Percentiles rank a stretch among this genome's conserved stretches.
These are phyloP conservation scores for Alternaria consortialis DNA, from an alignment of 2,329 filamentous ascomycete species.

Conservation along the genomic window DNA sequence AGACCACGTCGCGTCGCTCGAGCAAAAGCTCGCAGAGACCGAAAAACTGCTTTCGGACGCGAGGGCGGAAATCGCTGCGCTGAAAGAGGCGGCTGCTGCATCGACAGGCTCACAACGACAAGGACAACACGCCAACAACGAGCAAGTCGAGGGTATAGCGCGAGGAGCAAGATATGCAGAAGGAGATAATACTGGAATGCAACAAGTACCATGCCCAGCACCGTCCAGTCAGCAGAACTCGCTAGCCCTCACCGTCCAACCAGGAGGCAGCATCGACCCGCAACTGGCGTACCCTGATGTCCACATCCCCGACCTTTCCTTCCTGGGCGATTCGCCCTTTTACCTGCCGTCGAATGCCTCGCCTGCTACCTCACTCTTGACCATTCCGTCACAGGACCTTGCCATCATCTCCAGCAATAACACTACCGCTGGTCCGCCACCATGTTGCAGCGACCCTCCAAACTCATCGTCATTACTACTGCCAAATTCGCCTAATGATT, in stretches of 20 bases:
- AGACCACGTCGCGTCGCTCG: slow-evolving; percentile 53
- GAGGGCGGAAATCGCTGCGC: slow-evolving; percentile 35
- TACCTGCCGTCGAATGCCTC: neutral
- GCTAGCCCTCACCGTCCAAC: slow-evolving; percentile 8
- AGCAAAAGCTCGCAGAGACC: slow-evolving; percentile 44
- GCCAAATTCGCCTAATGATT: slow-evolving; percentile 10
- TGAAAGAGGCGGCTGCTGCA: slow-evolving; percentile 26
- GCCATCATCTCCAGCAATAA: neutral
- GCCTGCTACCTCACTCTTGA: neutral
- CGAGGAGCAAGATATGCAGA: neutral
- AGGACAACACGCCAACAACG: neutral
- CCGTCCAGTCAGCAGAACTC: slow-evolving; percentile 2
- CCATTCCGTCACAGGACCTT: neutral
- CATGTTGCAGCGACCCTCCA: slow-evolving; percentile 34
- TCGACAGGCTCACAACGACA: slow-evolving; percentile 17
- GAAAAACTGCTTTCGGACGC: slow-evolving; percentile 39
- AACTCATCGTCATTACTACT: neutral
- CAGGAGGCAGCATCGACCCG: slow-evolving; percentile 2
- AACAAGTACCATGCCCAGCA: neutral
- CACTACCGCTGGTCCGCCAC: slow-evolving; percentile 27
- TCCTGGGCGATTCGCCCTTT: slow-evolving; percentile 12
- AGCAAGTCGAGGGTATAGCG: neutral
- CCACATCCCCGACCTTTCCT: slow-evolving; percentile 18
- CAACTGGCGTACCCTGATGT: slow-evolving; percentile 18
- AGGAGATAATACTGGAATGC: neutral